phyloP scores from a whole-genome alignment of 1,139 yeast species.

The Yamadazyma pseudoaaseri region DNA sequence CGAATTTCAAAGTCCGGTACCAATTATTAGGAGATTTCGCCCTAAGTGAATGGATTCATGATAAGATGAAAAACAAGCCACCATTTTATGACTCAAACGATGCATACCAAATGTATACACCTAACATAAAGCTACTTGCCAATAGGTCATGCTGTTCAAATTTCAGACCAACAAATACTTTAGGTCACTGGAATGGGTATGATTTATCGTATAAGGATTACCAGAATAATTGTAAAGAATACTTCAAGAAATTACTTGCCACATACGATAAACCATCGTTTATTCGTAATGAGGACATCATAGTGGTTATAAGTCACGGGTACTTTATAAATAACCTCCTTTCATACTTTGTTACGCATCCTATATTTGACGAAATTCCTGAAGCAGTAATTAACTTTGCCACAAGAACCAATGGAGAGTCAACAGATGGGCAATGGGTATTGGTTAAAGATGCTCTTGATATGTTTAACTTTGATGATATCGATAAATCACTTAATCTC shows the following conservation, averaged over 20 bases:
- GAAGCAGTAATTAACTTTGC: conserved; percentile 42
- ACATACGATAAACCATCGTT: conserved; percentile 43
- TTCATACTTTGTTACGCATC: conserved; percentile 44
- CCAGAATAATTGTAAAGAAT: conserved; percentile 40
- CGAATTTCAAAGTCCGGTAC: conserved; percentile 35
- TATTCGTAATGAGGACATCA: conserved; percentile 34
- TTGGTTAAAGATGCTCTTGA: conserved; percentile 35
- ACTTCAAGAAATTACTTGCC: conserved; percentile 44
- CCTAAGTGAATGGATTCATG: conserved; percentile 49
- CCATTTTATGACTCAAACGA: conserved; percentile 46
- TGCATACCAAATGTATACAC: conserved; percentile 50
- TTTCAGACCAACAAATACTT: conserved; percentile 45
- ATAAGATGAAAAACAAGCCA: conserved; percentile 43
- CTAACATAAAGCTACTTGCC: conserved; percentile 37
- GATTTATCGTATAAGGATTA: conserved; percentile 43
- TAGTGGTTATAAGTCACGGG: conserved; percentile 44
- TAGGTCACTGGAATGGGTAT: conserved; percentile 49
- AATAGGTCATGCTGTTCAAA: conserved; percentile 39
- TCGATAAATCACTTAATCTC: conserved; percentile 36
- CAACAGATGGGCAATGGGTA: conserved; percentile 27
- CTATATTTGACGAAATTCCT: conserved; percentile 48
- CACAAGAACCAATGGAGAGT: neutral
- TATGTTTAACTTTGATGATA: conserved; percentile 23
- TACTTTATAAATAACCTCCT: conserved; percentile 42
- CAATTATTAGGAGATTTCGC: conserved; percentile 49